Evolutionary conservation across 2,329 filamentous ascomycete genomes (phyloP), one percentile per base, ranked within the genome.

Genomic region (Exserohilum turcica): DNA sequence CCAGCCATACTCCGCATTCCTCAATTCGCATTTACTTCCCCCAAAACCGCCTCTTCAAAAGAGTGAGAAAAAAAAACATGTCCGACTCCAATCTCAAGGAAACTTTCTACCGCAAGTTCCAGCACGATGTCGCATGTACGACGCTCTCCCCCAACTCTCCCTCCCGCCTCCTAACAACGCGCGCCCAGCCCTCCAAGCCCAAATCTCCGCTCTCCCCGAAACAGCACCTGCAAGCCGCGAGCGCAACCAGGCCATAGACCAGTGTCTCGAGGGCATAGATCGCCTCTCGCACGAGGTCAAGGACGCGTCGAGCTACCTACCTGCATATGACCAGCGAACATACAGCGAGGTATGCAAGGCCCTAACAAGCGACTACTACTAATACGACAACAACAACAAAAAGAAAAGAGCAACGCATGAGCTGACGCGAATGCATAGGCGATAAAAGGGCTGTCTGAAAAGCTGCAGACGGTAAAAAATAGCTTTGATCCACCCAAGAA

Each of bases 261-360:
- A 90, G 66, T 88, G 92, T 61, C 82, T 96, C 12, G 86, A 89
- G 13, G 85, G 86, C 57, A 94, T 97, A 65, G 87, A 90, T 27
- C 84, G 86, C 52, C 82, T 97, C 13, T 92, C 91, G 1, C 89
- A 88, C 59, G 88, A 94, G 65, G 90, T 97, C 33, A 88, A 90
- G 61, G 92, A 97, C 75, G 89, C 90, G 0, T 85, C 89, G 1
- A 86, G 87, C 50, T 91, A 88, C 62, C 85, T 96, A 13, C 92
- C 94, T 2, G 86, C 91, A 6, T 95, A 97, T 71, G 94, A 97
- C 67, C 91, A 94, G 73, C 86, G 90, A 63, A 88, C 89, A 19
- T 97, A 96, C 70, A 84, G 87, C 37, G 86, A 92, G 77, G 90
- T 92, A 75, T 7, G 48, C 67, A n/a, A n/a, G n/a, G n/a, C n/a